Conservation (phyloP, 352 stramenopile species). For the Phytopythium mirpurense region DNA sequence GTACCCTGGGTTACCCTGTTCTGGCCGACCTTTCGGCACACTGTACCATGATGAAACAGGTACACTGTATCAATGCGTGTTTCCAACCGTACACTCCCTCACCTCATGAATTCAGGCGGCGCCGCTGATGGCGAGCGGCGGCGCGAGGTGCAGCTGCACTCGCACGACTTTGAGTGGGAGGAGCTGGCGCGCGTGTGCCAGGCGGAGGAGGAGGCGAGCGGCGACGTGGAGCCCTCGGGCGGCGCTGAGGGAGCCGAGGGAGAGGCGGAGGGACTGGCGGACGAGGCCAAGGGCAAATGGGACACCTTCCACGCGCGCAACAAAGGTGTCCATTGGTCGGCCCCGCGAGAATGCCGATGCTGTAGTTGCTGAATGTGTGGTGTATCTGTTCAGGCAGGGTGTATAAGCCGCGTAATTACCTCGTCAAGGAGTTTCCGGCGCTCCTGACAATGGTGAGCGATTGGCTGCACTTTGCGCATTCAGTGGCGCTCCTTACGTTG, state of each 20-base stretch:
- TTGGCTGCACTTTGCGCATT: not conserved
- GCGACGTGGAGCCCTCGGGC: too few relatives aligned
- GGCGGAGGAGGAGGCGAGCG: conserved; percentile 4
- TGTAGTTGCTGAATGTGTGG: too few relatives aligned
- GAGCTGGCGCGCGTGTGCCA: conserved; percentile 52
- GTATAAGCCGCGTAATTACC: conserved; percentile 82
- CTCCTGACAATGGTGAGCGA: conserved; percentile 25
- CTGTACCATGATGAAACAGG: too few relatives aligned
- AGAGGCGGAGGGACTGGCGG: conserved; percentile 24
- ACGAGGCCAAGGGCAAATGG: conserved; percentile 65
- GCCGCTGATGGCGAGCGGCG: too few relatives aligned
- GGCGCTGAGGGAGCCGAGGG: conserved; percentile 7
- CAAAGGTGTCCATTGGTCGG: conserved; percentile 32
- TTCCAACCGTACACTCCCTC: too few relatives aligned
- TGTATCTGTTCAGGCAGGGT: conserved; percentile 55
- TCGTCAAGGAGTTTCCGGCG: conserved; percentile 77
- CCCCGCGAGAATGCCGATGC: not conserved
- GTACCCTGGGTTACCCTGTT: too few relatives aligned
- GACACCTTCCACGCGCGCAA: conserved; percentile 74
- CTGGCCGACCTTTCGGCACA: too few relatives aligned
- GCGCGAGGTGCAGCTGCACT: conserved; percentile 55
- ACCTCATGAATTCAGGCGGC: too few relatives aligned
- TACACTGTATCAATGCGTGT: too few relatives aligned
- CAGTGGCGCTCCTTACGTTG: not conserved
- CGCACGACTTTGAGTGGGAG: conserved; percentile 74